These are phyloP conservation scores for Sarocladiaceae sp. DNA, from an alignment of 2,329 filamentous ascomycete genomes.

Conservation along the genomic window DNA sequence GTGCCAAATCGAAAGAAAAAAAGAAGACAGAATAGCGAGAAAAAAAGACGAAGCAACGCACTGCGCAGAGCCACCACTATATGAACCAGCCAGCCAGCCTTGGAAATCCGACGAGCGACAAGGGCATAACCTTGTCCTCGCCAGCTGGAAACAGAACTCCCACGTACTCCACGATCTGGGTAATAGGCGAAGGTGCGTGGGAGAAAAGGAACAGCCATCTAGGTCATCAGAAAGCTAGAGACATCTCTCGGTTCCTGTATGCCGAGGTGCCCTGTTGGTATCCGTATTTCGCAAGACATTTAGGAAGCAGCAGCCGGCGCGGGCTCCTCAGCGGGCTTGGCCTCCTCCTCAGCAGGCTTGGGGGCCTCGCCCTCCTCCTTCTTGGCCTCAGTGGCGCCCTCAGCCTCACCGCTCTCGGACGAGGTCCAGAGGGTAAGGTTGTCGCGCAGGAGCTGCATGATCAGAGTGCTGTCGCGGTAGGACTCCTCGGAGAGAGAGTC, in stretches of 20 bases:
- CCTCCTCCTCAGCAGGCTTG: constrained; percentile 35
- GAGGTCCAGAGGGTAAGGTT: constrained; percentile 98
- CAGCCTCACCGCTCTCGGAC: constrained; percentile 76
- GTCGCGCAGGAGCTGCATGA: constrained; percentile 98
- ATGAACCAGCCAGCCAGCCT: constrained; percentile 13
- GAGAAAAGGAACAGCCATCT: constrained; percentile 15
- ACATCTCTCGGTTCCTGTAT: constrained; percentile 27
- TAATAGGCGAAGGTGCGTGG: constrained; percentile 4
- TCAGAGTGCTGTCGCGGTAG: constrained; percentile 97
- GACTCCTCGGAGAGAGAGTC: constrained; percentile 97
- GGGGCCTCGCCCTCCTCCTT: constrained; percentile 53
- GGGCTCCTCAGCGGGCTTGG: constrained; percentile 35
- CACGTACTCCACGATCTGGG: constrained; percentile 5
- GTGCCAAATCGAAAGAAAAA: constrained; percentile 8
- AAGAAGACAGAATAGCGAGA: constrained; percentile 7
- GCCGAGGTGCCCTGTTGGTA: constrained; percentile 31
- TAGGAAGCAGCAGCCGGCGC: constrained; percentile 47
- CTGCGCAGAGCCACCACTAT: constrained; percentile 12
- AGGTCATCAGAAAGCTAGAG: constrained; percentile 9
- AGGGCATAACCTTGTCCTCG: not conserved
- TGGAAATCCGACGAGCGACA: constrained; percentile 1
- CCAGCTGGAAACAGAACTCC: constrained; percentile 8
- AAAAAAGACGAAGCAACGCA: constrained; percentile 10
- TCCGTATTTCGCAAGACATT: constrained; percentile 26
- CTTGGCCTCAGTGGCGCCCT: constrained; percentile 53